Evolutionary conservation across 768 basidiomycete genomes (phyloP), one percentile per base, ranked within the genome.

Genomic region (Suillus placidus): DNA sequence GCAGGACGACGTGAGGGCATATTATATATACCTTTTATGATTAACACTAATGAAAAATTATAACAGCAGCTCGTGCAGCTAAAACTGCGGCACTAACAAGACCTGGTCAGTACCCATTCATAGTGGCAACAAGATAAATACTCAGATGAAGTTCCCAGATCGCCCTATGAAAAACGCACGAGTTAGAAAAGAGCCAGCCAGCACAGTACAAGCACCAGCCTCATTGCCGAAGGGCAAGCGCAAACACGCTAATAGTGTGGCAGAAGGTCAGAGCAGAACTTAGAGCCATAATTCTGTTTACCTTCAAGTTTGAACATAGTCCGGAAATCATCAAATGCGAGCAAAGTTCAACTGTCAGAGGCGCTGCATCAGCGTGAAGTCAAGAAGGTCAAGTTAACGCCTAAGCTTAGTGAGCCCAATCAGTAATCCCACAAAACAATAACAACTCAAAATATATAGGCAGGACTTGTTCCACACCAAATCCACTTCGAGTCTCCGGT

Each of bases 331-430:
- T 49, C 2, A 3, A 49, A 49, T 7, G 6, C 13, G 12, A 49
- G 47, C 47, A 49, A 49, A 49, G 47, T 49, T 49, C 47, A 49
- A 49, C 47, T 2, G 1, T 49, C 47, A 49, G 47, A 49, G 47
- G 47, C 23, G 2, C 47, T 49, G 23, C 47, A 49, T 49, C 47
- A 49, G 47, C 13, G 2, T 49, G 47, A 49, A 49, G 47, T 49
- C 12, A 49, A 49, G 47, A 49, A 49, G 47, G 47, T 49, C 47
- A 49, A 49, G 23, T 49, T 26, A 26, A 49, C 13, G 13, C 47
- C 47, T 49, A 49, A 49, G 47, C 47, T 49, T 49, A 49, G 47
- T 49, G 47, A 49, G 47, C 47, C 47, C 23, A 49, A 49, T 49
- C 23, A 49, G 23, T 26, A 49, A 49, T 49, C 23, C 47, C 47